Base-by-base conservation (phyloP, 2,329 filamentous ascomycete genomes). In the Alternaria dauci region DNA sequence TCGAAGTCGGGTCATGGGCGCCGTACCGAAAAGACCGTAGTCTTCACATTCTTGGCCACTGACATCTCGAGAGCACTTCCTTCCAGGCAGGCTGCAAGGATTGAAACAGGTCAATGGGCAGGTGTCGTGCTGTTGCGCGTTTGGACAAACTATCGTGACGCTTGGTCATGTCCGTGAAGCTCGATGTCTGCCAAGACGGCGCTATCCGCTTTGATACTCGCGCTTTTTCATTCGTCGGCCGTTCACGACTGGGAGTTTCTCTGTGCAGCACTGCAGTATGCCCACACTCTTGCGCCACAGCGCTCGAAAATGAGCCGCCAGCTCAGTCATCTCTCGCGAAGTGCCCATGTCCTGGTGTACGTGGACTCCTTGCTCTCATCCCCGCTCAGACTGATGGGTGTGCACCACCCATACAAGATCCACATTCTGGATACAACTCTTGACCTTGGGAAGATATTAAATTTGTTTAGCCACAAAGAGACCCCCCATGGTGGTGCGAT, bases 21-120 rank as follows among this genome's bases (percentile, higher is more conserved):
- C 50, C 72, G 56, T 74, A 77, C 75, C 63, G 63, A 58, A 63
- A 76, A 76, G 38, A 59, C 57, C 44, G 66, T 59, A 59, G 71
- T 72, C 56, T 70, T 59, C 58, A 73, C 69, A 56, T 71, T 71
- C 65, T 76, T 77, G 44, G 70, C 64, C 42, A 55, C 26, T 3
- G 74, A 66, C 74, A 77, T 77, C 25, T 54, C 74, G 69, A 53
- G 61, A 61, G 52, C 50, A 58, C 58, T 52, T 61, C 59, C 63
- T 54, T 48, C 51, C 52, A 43, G 55, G 54, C 48, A 46, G 34
- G 53, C 59, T 43, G 60, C 59, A 46, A 65, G 58, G 71, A 66
- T 62, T 62, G 53, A 60, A 62, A 68, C 46, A 56, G 63, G 62
- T 68, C 71, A 72, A 74, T 73, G 65, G 71, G 62, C 55, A 48